Percentiles rank a stretch among this genome's conserved stretches.
These are phyloP conservation scores for Monosporascus sp. DNA, from an alignment of 2,329 filamentous ascomycete species.

Conservation along the genomic window DNA sequence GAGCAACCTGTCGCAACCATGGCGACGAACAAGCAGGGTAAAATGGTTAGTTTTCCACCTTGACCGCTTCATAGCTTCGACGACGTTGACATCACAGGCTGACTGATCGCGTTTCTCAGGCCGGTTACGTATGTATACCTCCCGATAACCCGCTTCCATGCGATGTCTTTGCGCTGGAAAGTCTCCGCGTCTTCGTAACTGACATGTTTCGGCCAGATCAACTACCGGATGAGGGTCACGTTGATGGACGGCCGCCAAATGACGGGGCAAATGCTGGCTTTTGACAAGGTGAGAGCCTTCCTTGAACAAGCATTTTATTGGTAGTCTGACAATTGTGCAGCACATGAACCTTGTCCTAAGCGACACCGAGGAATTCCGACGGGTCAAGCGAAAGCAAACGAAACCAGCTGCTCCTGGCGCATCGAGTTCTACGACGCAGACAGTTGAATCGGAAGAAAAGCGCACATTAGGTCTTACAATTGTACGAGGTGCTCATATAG, in stretches of 20 bases:
- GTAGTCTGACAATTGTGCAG: conserved; percentile 38
- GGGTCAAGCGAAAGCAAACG: conserved; percentile 77
- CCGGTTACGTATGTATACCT: conserved; percentile 62
- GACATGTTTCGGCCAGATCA: conserved; percentile 66
- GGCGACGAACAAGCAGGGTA: conserved; percentile 87
- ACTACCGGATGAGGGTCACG: conserved; percentile 98
- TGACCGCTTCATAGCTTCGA: conserved; percentile 37
- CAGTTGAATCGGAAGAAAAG: conserved; percentile 91
- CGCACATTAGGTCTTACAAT: conserved; percentile 94
- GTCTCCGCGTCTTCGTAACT: conserved; percentile 9
- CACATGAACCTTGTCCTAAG: conserved; percentile 99
- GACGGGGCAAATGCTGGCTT: conserved; percentile 96
- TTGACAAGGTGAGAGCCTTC: conserved; percentile 71
- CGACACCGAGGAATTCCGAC: conserved; percentile 96
- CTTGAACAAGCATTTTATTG: not conserved
- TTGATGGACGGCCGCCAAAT: conserved; percentile 94
- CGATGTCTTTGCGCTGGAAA: not conserved
- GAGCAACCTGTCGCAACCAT: conserved; percentile 47
- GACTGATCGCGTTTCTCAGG: conserved; percentile 54
- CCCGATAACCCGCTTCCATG: conserved; percentile 10
- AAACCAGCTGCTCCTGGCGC: conserved; percentile 65
- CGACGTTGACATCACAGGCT: conserved; percentile 53
- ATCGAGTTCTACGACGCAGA: conserved; percentile 53
- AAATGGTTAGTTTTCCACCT: conserved; percentile 75
- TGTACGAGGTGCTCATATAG: conserved; percentile 88